A percentile compares a stretch with the other conserved stretches of the same genome.
These are phyloP conservation scores for Leishmania aethiopica DNA, from an alignment of 208 protist genomes.

Conservation along the genomic window DNA sequence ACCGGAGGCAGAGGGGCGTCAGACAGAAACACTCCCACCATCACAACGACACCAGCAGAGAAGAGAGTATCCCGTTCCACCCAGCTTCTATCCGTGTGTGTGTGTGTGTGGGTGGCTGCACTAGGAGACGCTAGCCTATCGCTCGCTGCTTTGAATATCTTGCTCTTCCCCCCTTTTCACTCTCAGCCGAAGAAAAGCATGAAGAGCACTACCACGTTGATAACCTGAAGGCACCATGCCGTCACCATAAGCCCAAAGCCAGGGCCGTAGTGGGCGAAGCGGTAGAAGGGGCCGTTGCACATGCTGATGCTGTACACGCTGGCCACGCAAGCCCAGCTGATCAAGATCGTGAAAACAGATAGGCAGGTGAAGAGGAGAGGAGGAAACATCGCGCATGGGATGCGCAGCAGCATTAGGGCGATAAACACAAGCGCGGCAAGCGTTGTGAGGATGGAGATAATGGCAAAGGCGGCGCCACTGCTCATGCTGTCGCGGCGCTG, in stretches of 20 bases:
- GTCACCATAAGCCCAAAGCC: constrained; percentile 32
- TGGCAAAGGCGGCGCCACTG: constrained; percentile 22
- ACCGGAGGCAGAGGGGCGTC: neutral
- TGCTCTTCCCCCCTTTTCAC: neutral
- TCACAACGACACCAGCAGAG: neutral
- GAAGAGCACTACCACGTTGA: constrained; percentile 13
- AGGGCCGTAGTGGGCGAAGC: neutral
- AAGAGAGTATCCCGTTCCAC: neutral
- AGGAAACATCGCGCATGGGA: constrained; percentile 8
- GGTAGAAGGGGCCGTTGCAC: neutral
- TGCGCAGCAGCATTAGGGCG: constrained; percentile 17
- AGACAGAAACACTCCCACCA: neutral
- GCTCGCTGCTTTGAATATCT: neutral
- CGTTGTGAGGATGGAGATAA: constrained; percentile 32
- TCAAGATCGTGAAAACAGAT: constrained; percentile 3
- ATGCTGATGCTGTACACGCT: neutral
- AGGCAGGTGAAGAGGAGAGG: constrained; percentile 14
- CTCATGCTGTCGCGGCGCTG: constrained; percentile 27
- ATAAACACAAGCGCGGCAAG: constrained; percentile 23
- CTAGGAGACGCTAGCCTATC: neutral
- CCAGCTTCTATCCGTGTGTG: neutral
- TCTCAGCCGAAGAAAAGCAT: neutral
- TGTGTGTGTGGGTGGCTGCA: neutral
- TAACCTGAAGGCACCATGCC: constrained; percentile 21
- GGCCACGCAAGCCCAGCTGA: constrained; percentile 19